These are phyloP conservation scores for Xanthoparmelia taractica DNA, from an alignment of 495 filamentous ascomycete genomes.

Conservation along the genomic window DNA sequence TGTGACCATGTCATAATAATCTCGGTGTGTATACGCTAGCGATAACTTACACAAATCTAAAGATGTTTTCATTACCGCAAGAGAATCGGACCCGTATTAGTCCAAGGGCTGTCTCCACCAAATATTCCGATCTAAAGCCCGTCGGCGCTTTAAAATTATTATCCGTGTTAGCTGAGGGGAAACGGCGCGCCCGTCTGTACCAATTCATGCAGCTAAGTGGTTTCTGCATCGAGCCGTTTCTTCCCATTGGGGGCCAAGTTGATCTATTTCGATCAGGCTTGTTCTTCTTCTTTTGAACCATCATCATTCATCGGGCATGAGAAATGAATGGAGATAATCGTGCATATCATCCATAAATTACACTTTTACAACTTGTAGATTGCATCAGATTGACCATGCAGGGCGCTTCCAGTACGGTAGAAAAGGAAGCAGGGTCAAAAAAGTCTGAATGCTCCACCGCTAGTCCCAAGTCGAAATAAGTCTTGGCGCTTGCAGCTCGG, in stretches of 20 bases:
- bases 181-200: slow-evolving; percentile 12
- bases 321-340: not conserved
- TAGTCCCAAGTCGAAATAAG: no score
- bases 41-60: no score
- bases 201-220: slow-evolving; percentile 17
- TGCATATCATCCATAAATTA: not conserved
- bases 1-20: no score
- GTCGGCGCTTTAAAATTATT: slow-evolving; percentile 14
- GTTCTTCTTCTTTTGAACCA: slow-evolving; percentile 1
- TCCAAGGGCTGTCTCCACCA: no score
- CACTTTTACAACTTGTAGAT: not conserved
- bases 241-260: slow-evolving; percentile 9
- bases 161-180: slow-evolving; percentile 10
- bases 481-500: no score
- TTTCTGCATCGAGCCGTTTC: slow-evolving; percentile 13
- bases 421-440: no score
- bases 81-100: no score
- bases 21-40: no score
- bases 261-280: slow-evolving; percentile 2
- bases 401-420: no score
- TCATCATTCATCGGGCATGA: not conserved
- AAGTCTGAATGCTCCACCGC: no score
- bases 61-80: no score
- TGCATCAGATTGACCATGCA: no score
- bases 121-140: slow-evolving; percentile 9